These are phyloP conservation scores for Neurospora cerealis DNA, from an alignment of 495 filamentous ascomycete genomes.

Conservation along the genomic window DNA sequence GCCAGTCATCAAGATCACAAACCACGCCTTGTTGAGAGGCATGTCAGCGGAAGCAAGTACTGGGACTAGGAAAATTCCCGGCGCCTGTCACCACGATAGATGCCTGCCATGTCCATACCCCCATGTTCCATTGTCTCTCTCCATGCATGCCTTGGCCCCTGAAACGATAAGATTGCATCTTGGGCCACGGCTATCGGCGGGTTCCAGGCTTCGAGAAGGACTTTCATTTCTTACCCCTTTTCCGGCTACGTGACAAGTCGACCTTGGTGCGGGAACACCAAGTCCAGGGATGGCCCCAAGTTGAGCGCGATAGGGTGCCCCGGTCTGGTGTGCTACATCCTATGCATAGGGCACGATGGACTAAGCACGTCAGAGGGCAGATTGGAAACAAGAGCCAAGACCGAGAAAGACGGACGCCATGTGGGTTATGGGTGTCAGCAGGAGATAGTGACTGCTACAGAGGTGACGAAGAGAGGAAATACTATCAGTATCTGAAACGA, in stretches of 20 bases:
- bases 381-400: not conserved
- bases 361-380: no score
- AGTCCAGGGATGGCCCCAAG: no score
- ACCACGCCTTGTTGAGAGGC: no score
- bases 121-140: not conserved
- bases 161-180: not conserved
- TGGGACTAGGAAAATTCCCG: not conserved
- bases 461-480: not conserved
- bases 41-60: not conserved
- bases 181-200: not conserved
- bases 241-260: no score
- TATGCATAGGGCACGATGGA: not conserved
- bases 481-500: not conserved
- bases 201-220: not conserved
- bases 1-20: not conserved
- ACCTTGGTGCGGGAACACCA: no score
- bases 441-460: not conserved
- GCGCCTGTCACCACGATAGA: not conserved
- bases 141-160: not conserved
- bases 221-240: not conserved
- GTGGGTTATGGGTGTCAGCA: not conserved
- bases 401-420: not conserved
- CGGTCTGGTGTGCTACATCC: no score
- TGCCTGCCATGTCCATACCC: not conserved
- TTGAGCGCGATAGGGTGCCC: no score